Evolutionary conservation across 352 stramenopile species (phyloP).

Genomic region (Phytopythium boreale): DNA sequence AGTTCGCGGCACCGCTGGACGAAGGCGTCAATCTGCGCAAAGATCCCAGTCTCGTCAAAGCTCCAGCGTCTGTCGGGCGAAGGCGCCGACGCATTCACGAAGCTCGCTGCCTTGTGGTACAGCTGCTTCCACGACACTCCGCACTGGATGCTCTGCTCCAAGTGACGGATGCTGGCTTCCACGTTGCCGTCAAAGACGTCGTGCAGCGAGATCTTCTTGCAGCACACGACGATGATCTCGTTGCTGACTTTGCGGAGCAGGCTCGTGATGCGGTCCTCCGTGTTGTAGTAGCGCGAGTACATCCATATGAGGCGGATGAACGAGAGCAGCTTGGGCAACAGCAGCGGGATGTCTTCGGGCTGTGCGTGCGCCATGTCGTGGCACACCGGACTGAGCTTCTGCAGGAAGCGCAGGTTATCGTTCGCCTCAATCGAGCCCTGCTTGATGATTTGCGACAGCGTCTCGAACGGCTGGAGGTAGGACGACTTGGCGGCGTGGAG

Average conservation of each 20-base stretch:
- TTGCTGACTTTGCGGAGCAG: conserved; percentile 94
- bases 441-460: conserved; percentile 91
- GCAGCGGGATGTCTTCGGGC: conserved; percentile 85
- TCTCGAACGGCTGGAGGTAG: conserved; percentile 92
- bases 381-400: conserved; percentile 90
- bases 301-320: conserved; percentile 95
- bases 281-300: conserved; percentile 94
- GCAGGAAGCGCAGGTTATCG: conserved; percentile 94
- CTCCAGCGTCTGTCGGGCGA: conserved; percentile 73
- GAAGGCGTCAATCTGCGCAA: conserved; percentile 95
- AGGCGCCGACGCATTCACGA: conserved; percentile 55
- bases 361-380: conserved; percentile 83
- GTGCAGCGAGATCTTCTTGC: conserved; percentile 81
- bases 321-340: conserved; percentile 91
- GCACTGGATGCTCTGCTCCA: conserved; percentile 92
- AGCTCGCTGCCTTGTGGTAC: conserved; percentile 58
- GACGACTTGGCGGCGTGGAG: conserved; percentile 88
- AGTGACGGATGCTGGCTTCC: conserved; percentile 77
- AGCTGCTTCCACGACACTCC: conserved; percentile 92
- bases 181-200: conserved; percentile 95
- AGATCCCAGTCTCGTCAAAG: conserved; percentile 94
- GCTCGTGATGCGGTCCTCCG: conserved; percentile 90
- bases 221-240: conserved; percentile 92
- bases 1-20: conserved; percentile 94
- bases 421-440: conserved; percentile 90